These are phyloP conservation scores for Alloteropsis semialata DNA, from an alignment of 176 grass and related monocot genomes.

Conservation along the genomic window DNA sequence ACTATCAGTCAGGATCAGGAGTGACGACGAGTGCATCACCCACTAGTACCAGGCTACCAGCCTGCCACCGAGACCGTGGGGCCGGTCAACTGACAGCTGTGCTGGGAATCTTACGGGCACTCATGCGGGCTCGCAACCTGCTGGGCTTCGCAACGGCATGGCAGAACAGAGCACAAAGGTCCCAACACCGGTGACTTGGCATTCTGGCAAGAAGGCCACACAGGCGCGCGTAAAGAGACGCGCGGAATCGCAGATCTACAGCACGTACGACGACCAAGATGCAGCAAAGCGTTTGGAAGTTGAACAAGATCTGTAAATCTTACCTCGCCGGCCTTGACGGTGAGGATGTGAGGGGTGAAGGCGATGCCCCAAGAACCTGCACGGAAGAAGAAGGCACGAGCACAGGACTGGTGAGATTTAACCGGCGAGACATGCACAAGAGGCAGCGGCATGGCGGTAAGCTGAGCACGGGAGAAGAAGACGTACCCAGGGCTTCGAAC, in stretches of 20 bases:
- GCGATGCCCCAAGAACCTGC: constrained; percentile 88
- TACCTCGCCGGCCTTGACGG: constrained; percentile 96
- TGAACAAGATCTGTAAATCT: constrained; percentile 34
- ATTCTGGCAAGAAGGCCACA: not conserved
- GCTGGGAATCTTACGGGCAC: constrained; percentile 50
- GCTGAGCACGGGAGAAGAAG: not conserved
- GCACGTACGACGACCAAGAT: not conserved
- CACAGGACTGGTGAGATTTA: constrained; percentile 15
- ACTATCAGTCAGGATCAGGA: constrained; percentile 4
- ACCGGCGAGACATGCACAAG: not conserved
- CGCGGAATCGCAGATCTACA: constrained; percentile 21
- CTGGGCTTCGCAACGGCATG: constrained; percentile 29
- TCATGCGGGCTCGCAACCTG: constrained; percentile 24
- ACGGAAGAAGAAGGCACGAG: constrained; percentile 10
- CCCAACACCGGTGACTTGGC: not conserved
- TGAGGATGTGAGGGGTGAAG: constrained; percentile 93
- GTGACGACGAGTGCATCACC: not conserved
- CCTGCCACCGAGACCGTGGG: constrained; percentile 32
- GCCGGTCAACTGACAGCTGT: constrained; percentile 37
- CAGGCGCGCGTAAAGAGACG: not conserved
- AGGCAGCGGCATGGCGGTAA: not conserved
- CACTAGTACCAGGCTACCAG: constrained; percentile 3
- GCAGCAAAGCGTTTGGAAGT: not conserved
- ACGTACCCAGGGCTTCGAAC: constrained; percentile 95
- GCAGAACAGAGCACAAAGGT: constrained; percentile 18